A percentile compares a stretch with the other conserved stretches of the same genome.
Evolutionary conservation across 768 basidiomycete species (phyloP).

Genomic region (Goffeauzyma gilvescens): DNA sequence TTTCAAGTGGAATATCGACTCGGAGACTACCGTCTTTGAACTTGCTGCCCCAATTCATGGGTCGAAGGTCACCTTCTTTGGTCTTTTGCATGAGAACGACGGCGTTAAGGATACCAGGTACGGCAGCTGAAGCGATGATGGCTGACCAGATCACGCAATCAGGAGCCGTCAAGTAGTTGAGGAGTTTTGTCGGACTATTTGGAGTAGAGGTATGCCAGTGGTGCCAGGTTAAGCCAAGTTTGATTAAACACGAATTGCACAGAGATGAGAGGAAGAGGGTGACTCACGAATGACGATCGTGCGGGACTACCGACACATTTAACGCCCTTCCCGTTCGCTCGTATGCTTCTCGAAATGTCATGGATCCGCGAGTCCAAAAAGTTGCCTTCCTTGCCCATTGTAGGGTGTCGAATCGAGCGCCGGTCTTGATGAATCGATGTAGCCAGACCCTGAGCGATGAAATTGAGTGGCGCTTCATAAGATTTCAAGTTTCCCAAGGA

Average conservation of each 20-base stretch:
- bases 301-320: conserved; percentile 82
- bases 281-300: conserved; percentile 64
- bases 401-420: conserved; percentile 84
- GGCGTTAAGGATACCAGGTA: conserved; percentile 85
- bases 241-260: not conserved
- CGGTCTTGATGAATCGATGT: conserved; percentile 55
- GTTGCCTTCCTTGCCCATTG: conserved; percentile 75
- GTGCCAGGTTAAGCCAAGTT: no score
- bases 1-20: conserved; percentile 86
- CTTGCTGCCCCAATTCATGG: conserved; percentile 86
- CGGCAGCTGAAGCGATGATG: conserved; percentile 67
- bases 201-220: no score
- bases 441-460: conserved; percentile 23
- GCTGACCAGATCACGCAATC: conserved; percentile 43
- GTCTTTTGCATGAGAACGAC: conserved; percentile 89
- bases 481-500: not conserved
- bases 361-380: conserved; percentile 80
- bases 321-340: conserved; percentile 76
- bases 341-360: conserved; percentile 92
- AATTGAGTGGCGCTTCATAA: not conserved
- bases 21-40: conserved; percentile 84
- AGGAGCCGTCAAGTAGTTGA: conserved; percentile 87
- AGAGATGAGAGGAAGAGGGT: not conserved
- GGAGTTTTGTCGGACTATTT: conserved; percentile 69
- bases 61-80: conserved; percentile 55